Conservation (phyloP, 192 early-diverging fungal genomes). For the Umbelopsis sp. region DNA sequence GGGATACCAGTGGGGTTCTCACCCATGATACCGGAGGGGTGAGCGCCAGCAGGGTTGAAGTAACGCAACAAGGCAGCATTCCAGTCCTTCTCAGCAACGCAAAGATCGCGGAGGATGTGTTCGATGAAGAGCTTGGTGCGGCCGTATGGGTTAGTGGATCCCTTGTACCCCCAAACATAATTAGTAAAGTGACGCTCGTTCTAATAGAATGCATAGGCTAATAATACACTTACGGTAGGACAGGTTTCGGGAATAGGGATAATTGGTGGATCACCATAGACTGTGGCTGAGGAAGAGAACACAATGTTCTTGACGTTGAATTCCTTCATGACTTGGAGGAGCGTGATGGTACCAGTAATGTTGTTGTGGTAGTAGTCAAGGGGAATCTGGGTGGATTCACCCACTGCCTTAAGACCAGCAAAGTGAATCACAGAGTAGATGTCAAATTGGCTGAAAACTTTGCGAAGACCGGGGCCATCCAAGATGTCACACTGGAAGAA, state of each 20-base stretch:
- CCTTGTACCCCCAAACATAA: conserved; percentile 27
- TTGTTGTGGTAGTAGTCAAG: conserved; percentile 94
- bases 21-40: conserved; percentile 89
- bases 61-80: conserved; percentile 82
- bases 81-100: conserved; percentile 59
- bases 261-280: conserved; percentile 75
- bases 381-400: conserved; percentile 78
- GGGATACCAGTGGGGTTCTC: conserved; percentile 88
- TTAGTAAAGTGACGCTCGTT: background rate
- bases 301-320: conserved; percentile 85
- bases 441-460: conserved; percentile 59
- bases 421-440: conserved; percentile 80
- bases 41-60: conserved; percentile 97
- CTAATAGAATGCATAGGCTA: background rate
- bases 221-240: conserved; percentile 42
- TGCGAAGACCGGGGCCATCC: conserved; percentile 67
- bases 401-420: conserved; percentile 88
- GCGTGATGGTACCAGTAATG: conserved; percentile 81
- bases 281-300: conserved; percentile 92
- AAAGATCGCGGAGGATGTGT: conserved; percentile 76
- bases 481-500: conserved; percentile 84
- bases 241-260: conserved; percentile 65
- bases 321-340: conserved; percentile 82
- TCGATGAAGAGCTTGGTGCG: conserved; percentile 94
- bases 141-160: conserved; percentile 89